These are phyloP conservation scores for Cyanidiococcus yangmingshanensis DNA, from an alignment of 23 red algal species.

Conservation along the genomic window DNA sequence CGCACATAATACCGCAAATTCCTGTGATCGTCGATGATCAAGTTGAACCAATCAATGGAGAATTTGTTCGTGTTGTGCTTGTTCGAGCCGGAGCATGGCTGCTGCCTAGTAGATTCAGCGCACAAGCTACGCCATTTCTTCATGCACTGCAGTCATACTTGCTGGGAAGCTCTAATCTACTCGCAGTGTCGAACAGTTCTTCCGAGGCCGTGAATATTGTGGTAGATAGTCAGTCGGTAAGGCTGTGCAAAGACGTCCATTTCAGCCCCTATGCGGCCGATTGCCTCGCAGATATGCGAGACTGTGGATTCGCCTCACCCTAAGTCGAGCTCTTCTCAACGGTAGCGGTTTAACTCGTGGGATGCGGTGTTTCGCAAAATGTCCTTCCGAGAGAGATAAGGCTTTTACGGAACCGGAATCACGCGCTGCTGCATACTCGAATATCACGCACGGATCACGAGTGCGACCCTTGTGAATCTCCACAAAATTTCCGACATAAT, in stretches of 20 bases:
- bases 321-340: too few species aligned
- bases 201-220: neutral
- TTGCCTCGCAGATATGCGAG: neutral
- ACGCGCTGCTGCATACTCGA: too few species aligned
- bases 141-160: neutral
- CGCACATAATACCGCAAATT: neutral
- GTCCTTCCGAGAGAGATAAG: too few species aligned
- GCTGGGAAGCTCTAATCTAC: neutral
- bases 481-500: too few species aligned
- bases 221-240: neutral
- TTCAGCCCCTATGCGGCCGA: neutral
- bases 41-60: neutral
- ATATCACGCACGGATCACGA: too few species aligned
- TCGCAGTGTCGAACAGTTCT: neutral
- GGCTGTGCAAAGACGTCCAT: neutral
- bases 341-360: too few species aligned
- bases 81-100: constrained; percentile 2
- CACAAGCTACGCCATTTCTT: neutral
- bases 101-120: neutral
- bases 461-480: too few species aligned
- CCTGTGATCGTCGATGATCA: neutral
- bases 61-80: neutral
- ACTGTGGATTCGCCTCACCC: too few species aligned
- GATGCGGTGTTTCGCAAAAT: too few species aligned
- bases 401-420: too few species aligned